These are phyloP conservation scores for Xylaria sp. DNA, from an alignment of 2,329 filamentous ascomycete genomes.

Conservation along the genomic window DNA sequence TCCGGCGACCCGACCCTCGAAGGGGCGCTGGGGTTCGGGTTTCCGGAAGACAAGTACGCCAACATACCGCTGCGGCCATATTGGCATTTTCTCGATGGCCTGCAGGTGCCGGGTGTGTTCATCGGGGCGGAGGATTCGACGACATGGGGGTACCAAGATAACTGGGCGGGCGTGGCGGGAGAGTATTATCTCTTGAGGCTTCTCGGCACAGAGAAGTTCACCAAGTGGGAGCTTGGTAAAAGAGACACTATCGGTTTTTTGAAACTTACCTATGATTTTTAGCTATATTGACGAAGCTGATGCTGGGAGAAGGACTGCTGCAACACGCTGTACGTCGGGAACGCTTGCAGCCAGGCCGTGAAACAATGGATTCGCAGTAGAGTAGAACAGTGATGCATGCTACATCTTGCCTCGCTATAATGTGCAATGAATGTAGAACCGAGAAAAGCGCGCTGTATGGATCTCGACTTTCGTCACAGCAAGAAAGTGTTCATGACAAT, in stretches of 20 bases:
- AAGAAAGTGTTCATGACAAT: background rate
- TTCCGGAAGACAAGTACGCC: conserved; percentile 19
- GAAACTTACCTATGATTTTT: conserved; percentile 27
- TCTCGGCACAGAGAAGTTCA: conserved; percentile 25
- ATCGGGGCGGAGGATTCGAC: conserved; percentile 26
- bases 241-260: conserved; percentile 32
- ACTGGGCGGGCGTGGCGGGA: conserved; percentile 31
- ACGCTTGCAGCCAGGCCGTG: background rate
- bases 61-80: conserved; percentile 31
- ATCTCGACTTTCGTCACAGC: background rate
- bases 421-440: background rate
- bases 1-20: conserved; percentile 33
- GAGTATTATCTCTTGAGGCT: conserved; percentile 35
- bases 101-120: conserved; percentile 34
- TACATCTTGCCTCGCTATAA: background rate
- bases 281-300: background rate
- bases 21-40: conserved; percentile 34
- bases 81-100: conserved; percentile 35
- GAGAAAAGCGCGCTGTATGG: background rate
- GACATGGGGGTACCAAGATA: conserved; percentile 32
- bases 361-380: background rate
- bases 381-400: background rate
- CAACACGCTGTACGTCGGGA: background rate
- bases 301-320: background rate
- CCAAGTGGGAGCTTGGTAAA: conserved; percentile 22